Evolutionary conservation across 108 stramenopile genomes (phyloP).

Genomic region (Skeletonema costatum): DNA sequence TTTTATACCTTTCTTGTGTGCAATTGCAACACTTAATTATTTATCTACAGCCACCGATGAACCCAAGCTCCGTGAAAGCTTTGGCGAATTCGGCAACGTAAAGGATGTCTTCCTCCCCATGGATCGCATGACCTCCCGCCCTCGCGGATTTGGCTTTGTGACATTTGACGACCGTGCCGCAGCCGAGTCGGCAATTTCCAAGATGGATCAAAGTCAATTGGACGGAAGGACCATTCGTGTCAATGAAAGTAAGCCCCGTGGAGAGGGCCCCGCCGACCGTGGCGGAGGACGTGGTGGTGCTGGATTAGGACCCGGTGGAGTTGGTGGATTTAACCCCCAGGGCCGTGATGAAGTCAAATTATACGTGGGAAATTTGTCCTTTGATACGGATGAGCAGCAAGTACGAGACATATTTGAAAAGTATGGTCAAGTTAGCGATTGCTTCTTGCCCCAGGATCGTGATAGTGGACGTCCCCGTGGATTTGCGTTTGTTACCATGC

Average conservation of each 20-base stretch:
- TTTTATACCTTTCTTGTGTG: neutral
- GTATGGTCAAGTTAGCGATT: conserved; percentile 53
- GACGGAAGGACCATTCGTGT: conserved; percentile 62
- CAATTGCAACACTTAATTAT: conserved; percentile 1
- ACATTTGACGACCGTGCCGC: conserved; percentile 42
- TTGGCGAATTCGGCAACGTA: conserved; percentile 53
- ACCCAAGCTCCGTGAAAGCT: conserved; percentile 49
- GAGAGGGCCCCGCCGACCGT: conserved; percentile 45
- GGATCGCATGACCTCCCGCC: conserved; percentile 56
- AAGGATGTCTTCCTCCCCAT: conserved; percentile 65
- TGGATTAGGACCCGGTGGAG: conserved; percentile 48
- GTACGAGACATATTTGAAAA: conserved; percentile 59
- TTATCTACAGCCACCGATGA: conserved; percentile 50
- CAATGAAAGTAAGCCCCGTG: conserved; percentile 56
- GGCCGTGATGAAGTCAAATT: conserved; percentile 76
- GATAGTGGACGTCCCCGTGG: conserved; percentile 54
- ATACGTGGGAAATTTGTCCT: conserved; percentile 73
- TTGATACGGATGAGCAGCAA: conserved; percentile 54
- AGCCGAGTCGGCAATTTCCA: conserved; percentile 55
- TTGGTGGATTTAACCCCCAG: conserved; percentile 71
- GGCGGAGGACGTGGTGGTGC: neutral
- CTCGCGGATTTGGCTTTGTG: conserved; percentile 63
- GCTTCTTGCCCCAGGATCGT: conserved; percentile 59
- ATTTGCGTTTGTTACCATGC: conserved; percentile 80
- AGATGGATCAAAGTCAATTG: conserved; percentile 52